A percentile compares a stretch with the other conserved stretches of the same genome.
Conservation (phyloP, 2,329 filamentous ascomycete species). For the Colletotrichum zoysiae region DNA sequence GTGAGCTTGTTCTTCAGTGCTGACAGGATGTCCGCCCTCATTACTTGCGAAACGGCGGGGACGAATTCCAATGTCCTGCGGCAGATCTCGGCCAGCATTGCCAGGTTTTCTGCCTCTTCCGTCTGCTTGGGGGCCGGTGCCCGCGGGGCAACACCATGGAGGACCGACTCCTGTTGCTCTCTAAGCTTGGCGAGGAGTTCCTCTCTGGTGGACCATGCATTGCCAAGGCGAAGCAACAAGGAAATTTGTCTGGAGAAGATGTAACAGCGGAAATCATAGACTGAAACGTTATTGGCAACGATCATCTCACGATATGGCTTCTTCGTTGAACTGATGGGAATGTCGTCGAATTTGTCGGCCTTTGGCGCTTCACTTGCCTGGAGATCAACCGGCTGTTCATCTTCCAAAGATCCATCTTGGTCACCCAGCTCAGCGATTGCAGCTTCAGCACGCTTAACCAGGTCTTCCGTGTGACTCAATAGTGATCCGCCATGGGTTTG, state of each 20-base stretch:
- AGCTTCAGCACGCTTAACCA: slow-evolving; percentile 70
- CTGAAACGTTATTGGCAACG: slow-evolving; percentile 91
- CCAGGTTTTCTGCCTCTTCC: slow-evolving; percentile 79
- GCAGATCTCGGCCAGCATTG: slow-evolving; percentile 88
- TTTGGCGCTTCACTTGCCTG: slow-evolving; percentile 57
- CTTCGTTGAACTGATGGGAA: slow-evolving; percentile 72
- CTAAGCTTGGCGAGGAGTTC: slow-evolving; percentile 72
- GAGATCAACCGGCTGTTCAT: slow-evolving; percentile 62
- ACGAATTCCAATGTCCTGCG: slow-evolving; percentile 87
- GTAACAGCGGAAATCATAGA: slow-evolving; percentile 96
- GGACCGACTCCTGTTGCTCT: slow-evolving; percentile 70
- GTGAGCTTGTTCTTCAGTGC: slow-evolving; percentile 58
- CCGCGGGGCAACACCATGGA: slow-evolving; percentile 68
- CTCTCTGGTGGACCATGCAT: slow-evolving; percentile 73
- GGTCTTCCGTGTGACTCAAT: slow-evolving; percentile 78
- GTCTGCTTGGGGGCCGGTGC: slow-evolving; percentile 62
- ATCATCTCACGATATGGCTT: slow-evolving; percentile 95
- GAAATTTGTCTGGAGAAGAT: slow-evolving; percentile 91
- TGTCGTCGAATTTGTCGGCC: slow-evolving; percentile 63
- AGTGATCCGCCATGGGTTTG: slow-evolving; percentile 80
- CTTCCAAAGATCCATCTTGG: slow-evolving; percentile 49
- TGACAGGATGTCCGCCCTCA: slow-evolving; percentile 82
- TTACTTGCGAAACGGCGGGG: slow-evolving; percentile 80
- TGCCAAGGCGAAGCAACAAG: slow-evolving; percentile 85
- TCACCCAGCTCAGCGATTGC: slow-evolving; percentile 57